Percentiles rank a stretch among this genome's conserved stretches.
Evolutionary conservation across 139 green algal species (phyloP).

Genomic region (Chlorella sp.): DNA sequence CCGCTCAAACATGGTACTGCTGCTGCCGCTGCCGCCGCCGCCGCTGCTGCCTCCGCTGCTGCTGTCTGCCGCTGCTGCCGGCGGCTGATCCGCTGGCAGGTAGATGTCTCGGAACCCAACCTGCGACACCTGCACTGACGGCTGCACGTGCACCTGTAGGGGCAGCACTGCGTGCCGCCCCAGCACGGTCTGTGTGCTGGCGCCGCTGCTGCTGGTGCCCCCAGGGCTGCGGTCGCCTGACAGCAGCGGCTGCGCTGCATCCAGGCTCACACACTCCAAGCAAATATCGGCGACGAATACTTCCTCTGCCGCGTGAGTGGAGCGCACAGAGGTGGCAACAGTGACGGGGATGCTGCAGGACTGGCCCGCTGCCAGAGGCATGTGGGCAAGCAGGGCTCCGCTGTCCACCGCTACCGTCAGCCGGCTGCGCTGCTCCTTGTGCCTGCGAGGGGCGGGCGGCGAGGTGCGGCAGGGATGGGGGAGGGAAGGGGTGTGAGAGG

Average conservation of each 20-base stretch:
- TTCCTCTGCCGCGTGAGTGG: slow-evolving; percentile 32
- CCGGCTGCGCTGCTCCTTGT: slow-evolving; percentile 1
- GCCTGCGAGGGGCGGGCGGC: not conserved
- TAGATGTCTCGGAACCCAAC: slow-evolving; percentile 36
- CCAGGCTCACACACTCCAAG: slow-evolving; percentile 38
- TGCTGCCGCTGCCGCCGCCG: not conserved
- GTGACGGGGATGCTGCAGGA: slow-evolving; percentile 30
- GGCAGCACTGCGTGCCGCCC: slow-evolving; percentile 34
- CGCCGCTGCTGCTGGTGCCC: not conserved
- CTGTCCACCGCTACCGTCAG: slow-evolving; percentile 28
- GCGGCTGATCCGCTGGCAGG: not conserved
- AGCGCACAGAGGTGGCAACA: slow-evolving; percentile 8
- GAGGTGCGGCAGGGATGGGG: no score
- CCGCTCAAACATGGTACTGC: slow-evolving; percentile 13
- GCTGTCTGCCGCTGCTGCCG: not conserved
- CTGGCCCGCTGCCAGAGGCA: slow-evolving; percentile 42
- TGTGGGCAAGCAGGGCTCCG: not conserved
- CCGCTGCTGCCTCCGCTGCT: not conserved
- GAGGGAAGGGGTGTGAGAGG: not conserved
- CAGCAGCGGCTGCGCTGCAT: slow-evolving; percentile 16
- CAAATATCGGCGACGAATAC: slow-evolving; percentile 1
- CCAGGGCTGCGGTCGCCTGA: not conserved
- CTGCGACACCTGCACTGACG: slow-evolving; percentile 39
- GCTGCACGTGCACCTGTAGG: slow-evolving; percentile 41
- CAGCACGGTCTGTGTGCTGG: not conserved